Evolutionary conservation across 2,329 filamentous ascomycete species (phyloP), one percentile per base, ranked within the genome.

Genomic region (Raffaelea arxii): DNA sequence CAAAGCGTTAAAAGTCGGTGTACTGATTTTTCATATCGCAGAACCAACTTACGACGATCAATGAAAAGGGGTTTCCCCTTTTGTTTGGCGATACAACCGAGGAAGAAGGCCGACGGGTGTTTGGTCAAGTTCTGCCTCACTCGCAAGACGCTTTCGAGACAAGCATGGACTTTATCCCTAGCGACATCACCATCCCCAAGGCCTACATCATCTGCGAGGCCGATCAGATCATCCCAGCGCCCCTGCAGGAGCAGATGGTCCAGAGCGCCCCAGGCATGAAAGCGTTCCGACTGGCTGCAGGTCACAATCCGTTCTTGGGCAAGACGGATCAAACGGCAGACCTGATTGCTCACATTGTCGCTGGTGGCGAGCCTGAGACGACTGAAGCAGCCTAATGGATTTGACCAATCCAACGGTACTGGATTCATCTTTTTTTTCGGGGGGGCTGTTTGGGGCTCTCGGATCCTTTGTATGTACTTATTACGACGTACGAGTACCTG

Each of bases 171-270:
- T 41, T 41, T 12, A 41, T 41, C 21, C 22, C 38, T 5, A 41
- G 38, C 22, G 38, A 41, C 38, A 41, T 41, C 21, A 41, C 38
- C 12, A 41, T 41, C 21, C 38, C 38, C 38, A 41, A 41, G 14
- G 18, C 38, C 22, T 41, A 41, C 14, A 24, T 41, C 7, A 16
- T 41, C 38, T 41, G 38, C 38, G 38, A 41, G 21, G 21, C 18
- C 21, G 38, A 41, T 16, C 38, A 14, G 22, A 24, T 41, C 9
- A 23, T 41, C 38, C 38, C 38, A 5, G 10, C 21, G 38, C 21
- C 38, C 4, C n/a, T 24, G 19, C 38, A 41, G 22, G 38, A 41
- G 22, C 38, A 41, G 22, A 41, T 41, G 38, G 22, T 24, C 21
- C 18, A n/a, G 11, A 24, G 38, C 22, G 25, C 38, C 22, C 38